Conservation (phyloP, 257 asterid species). For the Nicotiana sylvestris region DNA sequence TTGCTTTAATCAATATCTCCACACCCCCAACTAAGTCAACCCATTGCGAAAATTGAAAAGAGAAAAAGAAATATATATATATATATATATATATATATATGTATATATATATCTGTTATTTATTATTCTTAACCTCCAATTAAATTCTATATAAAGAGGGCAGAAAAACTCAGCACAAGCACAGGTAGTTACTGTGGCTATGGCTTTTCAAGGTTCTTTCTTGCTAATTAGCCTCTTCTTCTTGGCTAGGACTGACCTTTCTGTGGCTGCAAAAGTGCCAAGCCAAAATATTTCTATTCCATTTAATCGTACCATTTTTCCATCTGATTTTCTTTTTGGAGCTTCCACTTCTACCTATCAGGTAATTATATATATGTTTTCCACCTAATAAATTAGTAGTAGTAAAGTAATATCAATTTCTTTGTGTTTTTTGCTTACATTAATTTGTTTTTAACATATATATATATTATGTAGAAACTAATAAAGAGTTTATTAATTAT, state of each 20-base stretch:
- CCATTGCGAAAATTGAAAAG: no score
- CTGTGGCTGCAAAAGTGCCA: background rate
- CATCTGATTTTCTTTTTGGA: conserved; percentile 3
- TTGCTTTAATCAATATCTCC: no score
- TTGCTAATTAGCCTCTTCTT: background rate
- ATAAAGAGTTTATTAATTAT: background rate
- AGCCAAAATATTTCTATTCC: conserved; percentile 1
- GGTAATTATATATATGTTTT: background rate
- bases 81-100: no score
- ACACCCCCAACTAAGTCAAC: no score
- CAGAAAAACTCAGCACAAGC: background rate
- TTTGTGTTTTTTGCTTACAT: background rate
- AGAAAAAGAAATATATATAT: no score
- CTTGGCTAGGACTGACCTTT: background rate
- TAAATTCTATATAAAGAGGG: background rate
- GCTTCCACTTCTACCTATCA: conserved; percentile 10
- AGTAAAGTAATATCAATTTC: background rate
- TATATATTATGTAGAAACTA: background rate
- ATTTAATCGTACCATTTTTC: conserved; percentile 5
- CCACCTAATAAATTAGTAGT: background rate
- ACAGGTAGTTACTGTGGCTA: background rate
- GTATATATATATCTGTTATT: no score
- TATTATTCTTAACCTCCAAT: background rate
- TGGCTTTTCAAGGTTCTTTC: background rate
- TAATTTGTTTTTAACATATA: background rate